phyloP scores from a whole-genome alignment of 2,329 filamentous ascomycete species.

The Colletotrichum sp. region DNA sequence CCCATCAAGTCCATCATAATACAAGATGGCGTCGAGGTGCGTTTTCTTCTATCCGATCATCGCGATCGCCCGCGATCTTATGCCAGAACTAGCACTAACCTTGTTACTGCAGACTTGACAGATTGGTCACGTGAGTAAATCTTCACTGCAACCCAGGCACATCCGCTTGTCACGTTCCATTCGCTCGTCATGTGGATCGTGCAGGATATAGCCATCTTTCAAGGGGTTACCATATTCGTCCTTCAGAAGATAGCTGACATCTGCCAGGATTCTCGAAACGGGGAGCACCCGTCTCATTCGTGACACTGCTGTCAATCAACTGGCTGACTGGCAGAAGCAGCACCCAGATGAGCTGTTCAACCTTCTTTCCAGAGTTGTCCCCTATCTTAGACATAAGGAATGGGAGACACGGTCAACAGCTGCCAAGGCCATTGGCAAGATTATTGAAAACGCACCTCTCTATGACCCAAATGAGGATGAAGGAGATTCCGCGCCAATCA shows the following conservation, averaged over 20 bases:
- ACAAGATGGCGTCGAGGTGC: constrained; percentile 63
- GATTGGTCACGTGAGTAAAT: constrained; percentile 80
- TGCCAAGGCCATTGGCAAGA: constrained; percentile 92
- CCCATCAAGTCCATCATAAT: constrained; percentile 30
- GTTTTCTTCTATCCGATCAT: constrained; percentile 18
- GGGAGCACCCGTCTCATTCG: constrained; percentile 95
- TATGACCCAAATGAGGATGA: constrained; percentile 90
- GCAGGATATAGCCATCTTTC: not conserved
- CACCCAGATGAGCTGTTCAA: constrained; percentile 98
- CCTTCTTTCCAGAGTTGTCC: constrained; percentile 89
- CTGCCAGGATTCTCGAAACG: constrained; percentile 85
- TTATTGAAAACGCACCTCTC: constrained; percentile 83
- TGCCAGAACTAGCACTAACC: constrained; percentile 30
- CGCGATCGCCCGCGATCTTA: not conserved
- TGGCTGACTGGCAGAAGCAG: constrained; percentile 97
- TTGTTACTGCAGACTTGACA: constrained; percentile 68
- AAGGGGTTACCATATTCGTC: not conserved
- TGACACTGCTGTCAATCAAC: constrained; percentile 94
- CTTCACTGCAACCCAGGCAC: not conserved
- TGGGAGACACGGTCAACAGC: constrained; percentile 97
- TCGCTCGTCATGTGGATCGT: not conserved
- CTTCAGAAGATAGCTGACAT: constrained; percentile 6
- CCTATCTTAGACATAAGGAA: constrained; percentile 91
- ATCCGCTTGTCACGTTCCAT: not conserved
- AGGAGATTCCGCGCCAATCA: constrained; percentile 41